Percentiles rank a stretch among this genome's conserved stretches.
Conservation (phyloP, 1,139 yeast species). For the Candida smagusa region DNA sequence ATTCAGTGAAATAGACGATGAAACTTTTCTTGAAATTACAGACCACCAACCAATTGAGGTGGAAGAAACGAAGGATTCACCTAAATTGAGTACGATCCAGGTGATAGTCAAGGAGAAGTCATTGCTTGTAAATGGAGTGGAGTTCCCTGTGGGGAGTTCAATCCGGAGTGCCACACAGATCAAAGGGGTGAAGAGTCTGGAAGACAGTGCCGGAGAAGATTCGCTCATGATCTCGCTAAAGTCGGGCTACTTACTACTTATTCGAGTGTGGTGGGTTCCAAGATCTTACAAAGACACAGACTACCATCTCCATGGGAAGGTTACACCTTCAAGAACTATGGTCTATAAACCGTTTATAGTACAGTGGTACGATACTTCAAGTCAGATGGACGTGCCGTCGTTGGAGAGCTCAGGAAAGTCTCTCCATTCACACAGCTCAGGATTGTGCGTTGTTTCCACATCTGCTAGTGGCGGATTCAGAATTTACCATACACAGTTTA, state of each 20-base stretch:
- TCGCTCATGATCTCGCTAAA: constrained; percentile 38
- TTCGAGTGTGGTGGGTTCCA: constrained; percentile 35
- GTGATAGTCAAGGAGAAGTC: constrained; percentile 38
- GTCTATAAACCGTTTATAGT: constrained; percentile 44
- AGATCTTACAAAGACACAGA: constrained; percentile 25
- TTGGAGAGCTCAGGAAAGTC: constrained; percentile 33
- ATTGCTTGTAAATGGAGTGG: constrained; percentile 30
- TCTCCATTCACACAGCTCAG: constrained; percentile 34
- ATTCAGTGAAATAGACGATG: constrained; percentile 36
- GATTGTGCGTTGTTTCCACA: constrained; percentile 37
- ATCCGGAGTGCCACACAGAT: constrained; percentile 38
- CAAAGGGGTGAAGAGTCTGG: constrained; percentile 18
- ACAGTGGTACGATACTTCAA: constrained; percentile 48
- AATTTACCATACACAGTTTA: constrained; percentile 33
- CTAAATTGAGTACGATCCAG: constrained; percentile 5
- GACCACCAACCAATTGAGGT: constrained; percentile 1
- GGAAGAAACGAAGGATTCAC: constrained; percentile 3
- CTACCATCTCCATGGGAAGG: constrained; percentile 14
- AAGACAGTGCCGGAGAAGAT: constrained; percentile 30
- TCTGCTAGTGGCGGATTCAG: constrained; percentile 37
- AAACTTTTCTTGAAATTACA: constrained; percentile 11
- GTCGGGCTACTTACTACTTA: constrained; percentile 41
- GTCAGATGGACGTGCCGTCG: constrained; percentile 17
- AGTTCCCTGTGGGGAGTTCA: constrained; percentile 31
- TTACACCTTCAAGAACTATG: constrained; percentile 5